Evolutionary conservation across 2,329 filamentous ascomycete genomes (phyloP), one percentile per base, ranked within the genome.

Genomic region (Botryotinia narcissicola): DNA sequence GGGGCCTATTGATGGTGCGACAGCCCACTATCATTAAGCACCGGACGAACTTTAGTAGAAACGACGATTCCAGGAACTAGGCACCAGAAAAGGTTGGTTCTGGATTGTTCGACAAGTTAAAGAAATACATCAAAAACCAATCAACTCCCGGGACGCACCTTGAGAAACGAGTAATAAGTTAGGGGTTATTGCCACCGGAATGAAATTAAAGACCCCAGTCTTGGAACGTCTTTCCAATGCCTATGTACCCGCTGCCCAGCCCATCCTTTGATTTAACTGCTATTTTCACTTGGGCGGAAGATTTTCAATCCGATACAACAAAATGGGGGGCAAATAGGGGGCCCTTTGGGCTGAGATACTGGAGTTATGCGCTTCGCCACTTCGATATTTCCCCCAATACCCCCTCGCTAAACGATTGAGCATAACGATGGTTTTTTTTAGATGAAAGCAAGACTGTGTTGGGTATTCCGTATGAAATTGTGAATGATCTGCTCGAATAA

Each of bases 371-470:
- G 48, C 35, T 68, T 42, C 35, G 48, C 66, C 48, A 20, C 37
- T 37, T 68, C n/a, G 9, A 57, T 42, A 57, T 32, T 57, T 16
- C 22, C 29, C 63, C 42, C 46, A 67, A 54, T 20, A 67, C 64
- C n/a, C n/a, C n/a, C 25, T 68, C 66, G 66, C 66, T 68, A 68
- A 68, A 40, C 32, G 14, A 54, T 57, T 57, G 66, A 57, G 66
- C 35, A 68, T 25, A 25, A 32, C 18, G 35, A 18, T 20, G 42
- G 16, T 68, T 42, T 22, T 57, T 32, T 42, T 32, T 68, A 68
- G 25, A 57, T 57, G n/a, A 32, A 37, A 57, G n/a, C n/a, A 42
- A 29, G 29, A 32, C 0, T 37, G 14, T 14, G 32, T 18, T 32
- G 35, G 48, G 22, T 20, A 68, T 57, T 22, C 40, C 35, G 35